Evolutionary conservation across 208 protist genomes (phyloP), one percentile per base, ranked within the genome.

Genomic region (Leishmania tarentolae): DNA sequence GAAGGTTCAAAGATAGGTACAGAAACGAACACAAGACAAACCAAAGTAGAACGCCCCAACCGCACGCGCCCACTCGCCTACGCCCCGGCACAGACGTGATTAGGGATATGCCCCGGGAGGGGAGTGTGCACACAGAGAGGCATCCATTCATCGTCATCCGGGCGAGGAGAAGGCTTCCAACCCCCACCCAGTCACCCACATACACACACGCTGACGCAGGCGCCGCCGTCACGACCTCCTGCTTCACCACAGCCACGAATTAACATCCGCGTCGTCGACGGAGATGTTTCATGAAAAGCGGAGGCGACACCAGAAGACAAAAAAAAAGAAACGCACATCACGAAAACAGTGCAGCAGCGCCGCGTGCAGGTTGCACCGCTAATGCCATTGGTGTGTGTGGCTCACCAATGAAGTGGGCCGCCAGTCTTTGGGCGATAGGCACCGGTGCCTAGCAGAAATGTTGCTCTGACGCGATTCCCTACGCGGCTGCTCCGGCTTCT

Each of bases 381-480:
- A 86, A n/a, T 79, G 83, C 83, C 83, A 86, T 19, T 70, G 73
- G 19, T 70, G 83, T 6, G 79, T 65, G 69, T 82, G 83, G 0
- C 83, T 79, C 0, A 53, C 61, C 40, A 86, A 46, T n/a, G 61
- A 66, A 3, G 61, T 28, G 7, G 78, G 53, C 68, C 76, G 37
- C 83, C 83, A 82, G 53, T 68, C 72, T 9, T 44, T 68, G 3
- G 83, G 83, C 66, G 79, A 69, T 35, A 79, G 76, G 74, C 73
- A 65, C 46, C 50, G 57, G 47, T 7, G 47, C 28, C 37, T 3
- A 31, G 69, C 46, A 28, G 66, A 79, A 40, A 40, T 68, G 73
- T 40, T 19, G 11, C 76, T 79, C 68, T 31, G 40, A 35, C 24
- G 28, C 19, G 76, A 47, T 1, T 44, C 28, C 40, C 28, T n/a